A percentile compares a stretch with the other conserved stretches of the same genome.
Evolutionary conservation across 495 filamentous ascomycete species (phyloP).

Genomic region (Lindgomyces ingoldianus): DNA sequence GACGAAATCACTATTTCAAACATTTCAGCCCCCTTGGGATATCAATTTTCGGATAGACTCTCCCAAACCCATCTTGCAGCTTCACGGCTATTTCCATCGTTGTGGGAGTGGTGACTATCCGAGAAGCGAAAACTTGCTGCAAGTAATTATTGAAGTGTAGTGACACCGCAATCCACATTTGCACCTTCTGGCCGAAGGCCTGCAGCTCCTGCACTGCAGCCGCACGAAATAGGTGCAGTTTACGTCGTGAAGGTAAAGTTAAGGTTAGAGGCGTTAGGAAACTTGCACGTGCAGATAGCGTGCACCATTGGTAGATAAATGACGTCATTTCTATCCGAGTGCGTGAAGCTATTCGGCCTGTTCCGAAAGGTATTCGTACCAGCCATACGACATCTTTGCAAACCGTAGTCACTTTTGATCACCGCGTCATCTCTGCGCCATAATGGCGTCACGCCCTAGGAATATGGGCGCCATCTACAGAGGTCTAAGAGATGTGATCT

Average conservation of each 20-base stretch:
- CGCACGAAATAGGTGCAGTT: neutral
- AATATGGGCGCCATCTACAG: no score
- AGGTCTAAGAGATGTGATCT: no score
- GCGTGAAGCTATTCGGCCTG: neutral
- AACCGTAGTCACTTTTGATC: neutral
- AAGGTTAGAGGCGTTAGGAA: neutral
- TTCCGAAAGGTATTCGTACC: neutral
- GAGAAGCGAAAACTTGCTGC: neutral
- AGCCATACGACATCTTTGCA: neutral
- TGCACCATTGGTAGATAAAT: neutral
- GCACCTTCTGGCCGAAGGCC: neutral
- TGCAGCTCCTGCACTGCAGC: neutral
- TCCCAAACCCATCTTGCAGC: neutral
- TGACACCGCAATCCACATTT: neutral
- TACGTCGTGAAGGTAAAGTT: neutral
- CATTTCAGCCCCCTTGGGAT: neutral
- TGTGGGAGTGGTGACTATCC: neutral
- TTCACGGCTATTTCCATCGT: neutral
- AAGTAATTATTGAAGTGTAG: neutral
- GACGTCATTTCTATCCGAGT: neutral
- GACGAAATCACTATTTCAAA: neutral
- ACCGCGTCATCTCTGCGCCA: neutral
- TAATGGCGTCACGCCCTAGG: no score
- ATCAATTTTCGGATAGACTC: neutral
- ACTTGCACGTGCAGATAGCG: neutral